phyloP scores from a whole-genome alignment of 129 eudicot genomes.

The Lactuca sativa region DNA sequence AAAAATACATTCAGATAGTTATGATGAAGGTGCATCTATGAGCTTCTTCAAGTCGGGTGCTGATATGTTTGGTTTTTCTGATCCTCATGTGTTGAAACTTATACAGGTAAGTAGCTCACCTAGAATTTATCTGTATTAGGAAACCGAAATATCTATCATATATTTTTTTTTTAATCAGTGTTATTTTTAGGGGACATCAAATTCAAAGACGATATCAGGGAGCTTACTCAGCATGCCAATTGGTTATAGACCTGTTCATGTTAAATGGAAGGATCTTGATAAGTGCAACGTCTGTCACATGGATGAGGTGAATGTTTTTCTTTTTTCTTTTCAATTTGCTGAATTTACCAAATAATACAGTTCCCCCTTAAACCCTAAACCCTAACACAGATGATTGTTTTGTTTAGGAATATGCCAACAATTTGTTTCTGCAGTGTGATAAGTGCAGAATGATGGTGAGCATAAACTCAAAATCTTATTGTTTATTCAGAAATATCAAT shows the following conservation, averaged over 20 bases:
- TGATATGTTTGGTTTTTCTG: constrained; percentile 84
- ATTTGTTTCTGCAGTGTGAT: constrained; percentile 95
- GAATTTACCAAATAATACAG: background rate
- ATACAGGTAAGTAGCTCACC: constrained; percentile 70
- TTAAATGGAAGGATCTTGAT: constrained; percentile 94
- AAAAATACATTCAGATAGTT: constrained; percentile 36
- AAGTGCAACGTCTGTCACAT: constrained; percentile 97
- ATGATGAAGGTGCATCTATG: constrained; percentile 37
- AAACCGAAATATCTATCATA: background rate
- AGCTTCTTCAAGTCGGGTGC: constrained; percentile 63
- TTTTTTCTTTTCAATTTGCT: background rate
- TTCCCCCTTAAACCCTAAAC: background rate
- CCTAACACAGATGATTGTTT: constrained; percentile 13
- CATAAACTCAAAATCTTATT: constrained; percentile 12
- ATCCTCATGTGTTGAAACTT: constrained; percentile 68
- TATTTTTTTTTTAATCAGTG: constrained; percentile 8
- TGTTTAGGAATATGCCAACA: constrained; percentile 82
- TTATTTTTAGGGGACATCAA: constrained; percentile 62
- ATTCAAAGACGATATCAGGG: constrained; percentile 42
- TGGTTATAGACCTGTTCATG: constrained; percentile 81
- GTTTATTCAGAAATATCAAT: no score
- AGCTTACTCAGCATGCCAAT: constrained; percentile 46
- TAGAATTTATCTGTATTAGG: background rate
- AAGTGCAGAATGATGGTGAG: constrained; percentile 99
- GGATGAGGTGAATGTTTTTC: constrained; percentile 72